Evolutionary conservation across 2,329 filamentous ascomycete genomes (phyloP).

Genomic region (Immersiporthe knoxdaviesiana): DNA sequence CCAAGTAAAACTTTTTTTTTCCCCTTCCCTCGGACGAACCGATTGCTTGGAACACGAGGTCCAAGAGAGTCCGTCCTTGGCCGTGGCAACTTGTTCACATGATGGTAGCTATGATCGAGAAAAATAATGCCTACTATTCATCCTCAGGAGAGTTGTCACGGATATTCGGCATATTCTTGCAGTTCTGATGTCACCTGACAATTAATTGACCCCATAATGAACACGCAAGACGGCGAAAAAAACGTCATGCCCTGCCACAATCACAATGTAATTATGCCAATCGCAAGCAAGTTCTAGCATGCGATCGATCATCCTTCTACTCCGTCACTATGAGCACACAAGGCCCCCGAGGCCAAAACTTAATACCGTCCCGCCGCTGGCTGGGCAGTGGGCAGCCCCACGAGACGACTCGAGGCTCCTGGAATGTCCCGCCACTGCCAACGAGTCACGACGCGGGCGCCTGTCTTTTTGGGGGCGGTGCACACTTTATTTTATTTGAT

Average conservation of each 20-base stretch:
- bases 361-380: neutral
- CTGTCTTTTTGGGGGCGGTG: neutral
- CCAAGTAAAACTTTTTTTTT: neutral
- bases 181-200: neutral
- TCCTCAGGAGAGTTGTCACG: neutral
- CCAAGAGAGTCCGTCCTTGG: neutral
- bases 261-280: neutral
- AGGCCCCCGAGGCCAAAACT: neutral
- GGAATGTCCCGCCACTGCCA: neutral
- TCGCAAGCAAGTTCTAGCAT: neutral
- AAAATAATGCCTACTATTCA: neutral
- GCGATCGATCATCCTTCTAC: neutral
- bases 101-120: neutral
- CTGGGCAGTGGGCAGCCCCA: neutral
- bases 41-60: neutral
- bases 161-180: neutral
- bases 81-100: neutral
- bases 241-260: neutral
- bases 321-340: neutral
- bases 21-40: neutral
- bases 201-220: neutral
- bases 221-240: neutral
- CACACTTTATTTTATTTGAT: neutral
- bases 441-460: neutral
- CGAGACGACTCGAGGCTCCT: neutral